Percentiles rank a stretch among this genome's conserved stretches.
These are phyloP conservation scores for Erythrophleum fordii DNA, from an alignment of 306 rosid species.

Conservation along the genomic window DNA sequence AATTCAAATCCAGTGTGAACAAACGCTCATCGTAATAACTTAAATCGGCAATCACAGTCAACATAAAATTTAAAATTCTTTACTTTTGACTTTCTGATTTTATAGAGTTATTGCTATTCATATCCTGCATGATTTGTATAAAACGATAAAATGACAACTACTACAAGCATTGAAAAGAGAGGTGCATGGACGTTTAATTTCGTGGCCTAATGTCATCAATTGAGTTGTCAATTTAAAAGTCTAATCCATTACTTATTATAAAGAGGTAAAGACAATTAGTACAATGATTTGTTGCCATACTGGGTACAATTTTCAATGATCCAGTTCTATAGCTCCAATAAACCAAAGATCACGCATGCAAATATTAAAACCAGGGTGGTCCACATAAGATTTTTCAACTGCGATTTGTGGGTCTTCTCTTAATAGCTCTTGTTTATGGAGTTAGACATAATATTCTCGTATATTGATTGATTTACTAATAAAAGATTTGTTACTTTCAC, in stretches of 20 bases:
- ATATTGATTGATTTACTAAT: neutral
- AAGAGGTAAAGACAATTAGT: neutral
- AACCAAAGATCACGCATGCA: neutral
- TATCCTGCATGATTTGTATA: too few species aligned
- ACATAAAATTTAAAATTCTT: too few species aligned
- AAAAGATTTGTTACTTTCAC: neutral
- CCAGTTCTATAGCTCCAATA: neutral
- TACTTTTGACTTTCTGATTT: too few species aligned
- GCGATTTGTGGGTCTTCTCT: neutral
- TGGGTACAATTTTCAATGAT: neutral
- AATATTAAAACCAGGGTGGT: neutral
- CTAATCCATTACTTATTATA: neutral
- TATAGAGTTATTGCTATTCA: too few species aligned
- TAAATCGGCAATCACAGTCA: too few species aligned
- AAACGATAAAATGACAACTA: neutral
- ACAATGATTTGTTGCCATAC: neutral
- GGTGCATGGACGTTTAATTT: neutral
- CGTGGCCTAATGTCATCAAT: neutral
- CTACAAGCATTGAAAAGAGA: neutral
- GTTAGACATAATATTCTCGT: neutral
- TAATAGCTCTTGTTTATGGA: neutral
- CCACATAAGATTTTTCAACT: neutral
- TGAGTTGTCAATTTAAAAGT: neutral
- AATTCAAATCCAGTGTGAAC: too few species aligned
- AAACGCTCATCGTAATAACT: too few species aligned